phyloP scores from a whole-genome alignment of 2,329 filamentous ascomycete species.

The Penicillium sp. region DNA sequence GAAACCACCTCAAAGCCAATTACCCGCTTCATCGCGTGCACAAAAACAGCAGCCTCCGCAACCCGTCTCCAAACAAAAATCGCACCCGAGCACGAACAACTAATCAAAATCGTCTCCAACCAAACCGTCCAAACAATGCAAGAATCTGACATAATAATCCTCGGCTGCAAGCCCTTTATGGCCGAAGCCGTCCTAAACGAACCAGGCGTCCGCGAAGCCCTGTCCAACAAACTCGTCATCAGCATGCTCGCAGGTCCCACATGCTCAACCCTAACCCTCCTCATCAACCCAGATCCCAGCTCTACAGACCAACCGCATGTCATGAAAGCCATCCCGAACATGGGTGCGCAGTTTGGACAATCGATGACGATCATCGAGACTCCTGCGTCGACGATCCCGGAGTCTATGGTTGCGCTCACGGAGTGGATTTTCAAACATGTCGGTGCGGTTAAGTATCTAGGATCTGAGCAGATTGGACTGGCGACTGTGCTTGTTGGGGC shows the following conservation, averaged over 20 bases:
- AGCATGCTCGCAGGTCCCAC: conserved; percentile 52
- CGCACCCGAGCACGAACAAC: conserved; percentile 31
- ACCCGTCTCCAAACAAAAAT: conserved; percentile 30
- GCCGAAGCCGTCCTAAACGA: conserved; percentile 40
- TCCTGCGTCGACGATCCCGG: conserved; percentile 41
- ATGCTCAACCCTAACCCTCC: conserved; percentile 20
- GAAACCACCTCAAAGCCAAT: conserved; percentile 6
- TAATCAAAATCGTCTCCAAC: conserved; percentile 36
- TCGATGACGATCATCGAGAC: conserved; percentile 54
- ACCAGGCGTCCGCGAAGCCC: conserved; percentile 38
- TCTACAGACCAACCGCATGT: conserved; percentile 26
- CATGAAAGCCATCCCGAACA: conserved; percentile 48
- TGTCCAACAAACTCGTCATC: conserved; percentile 50
- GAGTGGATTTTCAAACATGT: conserved; percentile 55
- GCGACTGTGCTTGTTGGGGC: conserved; percentile 61
- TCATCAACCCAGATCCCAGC: conserved; percentile 12
- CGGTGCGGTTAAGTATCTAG: conserved; percentile 51
- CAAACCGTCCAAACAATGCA: conserved; percentile 38
- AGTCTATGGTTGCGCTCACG: conserved; percentile 35
- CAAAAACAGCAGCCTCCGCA: conserved; percentile 40
- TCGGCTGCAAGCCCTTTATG: conserved; percentile 50
- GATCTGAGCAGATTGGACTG: conserved; percentile 55
- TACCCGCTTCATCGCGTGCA: conserved; percentile 42
- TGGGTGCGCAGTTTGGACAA: conserved; percentile 46
- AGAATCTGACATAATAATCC: conserved; percentile 43